Evolutionary conservation across 75 land plant genomes (phyloP).

Genomic region (Pinus albicaulis): DNA sequence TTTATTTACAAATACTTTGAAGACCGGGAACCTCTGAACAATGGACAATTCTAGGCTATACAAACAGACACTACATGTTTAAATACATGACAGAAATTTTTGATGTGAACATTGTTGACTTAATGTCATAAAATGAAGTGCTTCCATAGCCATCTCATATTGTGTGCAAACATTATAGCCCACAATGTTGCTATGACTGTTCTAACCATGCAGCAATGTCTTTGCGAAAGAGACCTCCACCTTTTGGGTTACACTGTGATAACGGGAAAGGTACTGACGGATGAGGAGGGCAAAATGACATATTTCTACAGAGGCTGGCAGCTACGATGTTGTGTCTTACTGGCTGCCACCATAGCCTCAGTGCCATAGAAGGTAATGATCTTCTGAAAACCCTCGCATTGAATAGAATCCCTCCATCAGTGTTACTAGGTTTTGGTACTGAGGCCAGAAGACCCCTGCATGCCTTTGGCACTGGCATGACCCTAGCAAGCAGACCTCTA

Average conservation of each 20-base stretch:
- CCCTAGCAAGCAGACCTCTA: background rate
- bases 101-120: no score
- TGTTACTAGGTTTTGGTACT: conserved; percentile 7
- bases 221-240: conserved; percentile 17
- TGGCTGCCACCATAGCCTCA: conserved; percentile 32
- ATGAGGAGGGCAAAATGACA: background rate
- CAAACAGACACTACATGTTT: no score
- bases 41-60: no score
- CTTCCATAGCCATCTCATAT: no score
- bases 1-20: no score
- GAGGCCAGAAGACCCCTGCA: conserved; percentile 7
- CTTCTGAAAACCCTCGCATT: conserved; percentile 8
- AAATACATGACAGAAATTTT: no score
- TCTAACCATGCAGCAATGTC: conserved; percentile 21
- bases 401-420: conserved; percentile 7
- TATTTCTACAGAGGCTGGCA: background rate
- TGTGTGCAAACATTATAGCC: no score
- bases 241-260: conserved; percentile 5
- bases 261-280: no score
- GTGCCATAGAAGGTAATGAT: conserved; percentile 17
- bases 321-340: conserved; percentile 12
- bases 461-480: conserved; percentile 2
- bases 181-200: no score
- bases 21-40: no score
- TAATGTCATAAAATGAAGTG: no score